Percentiles rank a stretch among this genome's conserved stretches.
These are phyloP conservation scores for Chlamydomonas asymmetrica DNA, from an alignment of 139 green algal genomes.

Conservation along the genomic window DNA sequence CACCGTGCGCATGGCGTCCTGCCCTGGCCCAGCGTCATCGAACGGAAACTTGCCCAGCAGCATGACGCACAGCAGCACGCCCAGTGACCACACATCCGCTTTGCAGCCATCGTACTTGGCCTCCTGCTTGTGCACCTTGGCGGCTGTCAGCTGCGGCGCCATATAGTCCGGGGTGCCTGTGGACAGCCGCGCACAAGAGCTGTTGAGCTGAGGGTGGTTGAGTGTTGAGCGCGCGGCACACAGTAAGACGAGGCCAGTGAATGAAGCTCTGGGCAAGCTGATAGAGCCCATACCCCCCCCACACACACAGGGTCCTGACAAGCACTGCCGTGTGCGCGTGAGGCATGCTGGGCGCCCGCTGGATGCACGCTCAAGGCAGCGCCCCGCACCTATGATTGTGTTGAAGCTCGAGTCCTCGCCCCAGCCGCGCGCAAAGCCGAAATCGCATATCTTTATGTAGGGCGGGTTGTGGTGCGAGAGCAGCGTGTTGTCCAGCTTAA, in stretches of 20 bases:
- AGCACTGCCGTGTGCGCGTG: too few species aligned
- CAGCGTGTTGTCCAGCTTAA: slow-evolving; percentile 93
- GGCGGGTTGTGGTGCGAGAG: slow-evolving; percentile 69
- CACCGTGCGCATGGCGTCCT: slow-evolving; percentile 31
- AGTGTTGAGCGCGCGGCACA: too few species aligned
- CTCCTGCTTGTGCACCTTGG: slow-evolving; percentile 34
- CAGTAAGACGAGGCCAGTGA: too few species aligned
- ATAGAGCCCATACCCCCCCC: too few species aligned
- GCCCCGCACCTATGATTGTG: slow-evolving; percentile 55
- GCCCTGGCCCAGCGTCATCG: slow-evolving; percentile 23
- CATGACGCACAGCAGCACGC: slow-evolving; percentile 63
- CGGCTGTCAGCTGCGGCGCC: slow-evolving; percentile 42
- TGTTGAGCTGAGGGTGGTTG: too few species aligned
- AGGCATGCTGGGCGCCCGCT: too few species aligned
- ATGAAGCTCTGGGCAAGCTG: too few species aligned
- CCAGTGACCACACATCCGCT: slow-evolving; percentile 55
- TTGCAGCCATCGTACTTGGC: slow-evolving; percentile 40
- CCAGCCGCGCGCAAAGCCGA: slow-evolving; percentile 47
- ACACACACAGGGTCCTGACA: too few species aligned
- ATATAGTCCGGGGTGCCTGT: slow-evolving; percentile 55
- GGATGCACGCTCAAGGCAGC: too few species aligned
- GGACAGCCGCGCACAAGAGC: too few species aligned
- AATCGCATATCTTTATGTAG: slow-evolving; percentile 81
- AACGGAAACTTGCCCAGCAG: slow-evolving; percentile 68
- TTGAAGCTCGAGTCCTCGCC: slow-evolving; percentile 74